Evolutionary conservation across 768 basidiomycete genomes (phyloP).

Genomic region (Lentinula sp.): DNA sequence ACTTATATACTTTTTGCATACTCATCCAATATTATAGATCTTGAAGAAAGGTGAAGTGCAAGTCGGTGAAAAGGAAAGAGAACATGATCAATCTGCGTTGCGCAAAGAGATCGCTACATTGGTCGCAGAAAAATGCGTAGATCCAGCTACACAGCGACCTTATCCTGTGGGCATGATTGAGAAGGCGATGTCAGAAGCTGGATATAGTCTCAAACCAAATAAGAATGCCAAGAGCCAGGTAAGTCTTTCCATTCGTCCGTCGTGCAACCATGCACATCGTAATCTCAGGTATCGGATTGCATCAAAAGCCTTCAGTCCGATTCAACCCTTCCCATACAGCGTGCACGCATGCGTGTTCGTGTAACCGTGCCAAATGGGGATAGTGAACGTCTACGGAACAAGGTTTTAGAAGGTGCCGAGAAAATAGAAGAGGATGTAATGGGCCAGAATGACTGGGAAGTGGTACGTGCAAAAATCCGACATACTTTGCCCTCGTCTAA

Average conservation of each 20-base stretch:
- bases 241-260: constrained; percentile 8
- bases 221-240: constrained; percentile 96
- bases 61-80: constrained; percentile 94
- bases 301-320: constrained; percentile 78
- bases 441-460: constrained; percentile 74
- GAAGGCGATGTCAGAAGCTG: constrained; percentile 94
- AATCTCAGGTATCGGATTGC: constrained; percentile 76
- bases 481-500: too few species aligned
- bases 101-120: constrained; percentile 89
- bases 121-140: constrained; percentile 94
- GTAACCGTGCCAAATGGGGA: constrained; percentile 68
- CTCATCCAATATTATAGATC: constrained; percentile 45
- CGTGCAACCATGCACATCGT: not conserved
- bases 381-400: constrained; percentile 61
- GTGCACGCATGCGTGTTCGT: constrained; percentile 89
- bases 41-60: constrained; percentile 95
- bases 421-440: constrained; percentile 81
- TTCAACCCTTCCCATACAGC: constrained; percentile 86
- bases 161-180: constrained; percentile 96
- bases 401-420: constrained; percentile 68
- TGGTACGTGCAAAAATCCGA: constrained; percentile 46
- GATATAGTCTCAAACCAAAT: constrained; percentile 82
- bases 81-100: constrained; percentile 79
- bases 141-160: constrained; percentile 82
- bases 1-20: not conserved